Conservation (phyloP, 352 stramenopile genomes). For the Sclerospora graminicola region DNA sequence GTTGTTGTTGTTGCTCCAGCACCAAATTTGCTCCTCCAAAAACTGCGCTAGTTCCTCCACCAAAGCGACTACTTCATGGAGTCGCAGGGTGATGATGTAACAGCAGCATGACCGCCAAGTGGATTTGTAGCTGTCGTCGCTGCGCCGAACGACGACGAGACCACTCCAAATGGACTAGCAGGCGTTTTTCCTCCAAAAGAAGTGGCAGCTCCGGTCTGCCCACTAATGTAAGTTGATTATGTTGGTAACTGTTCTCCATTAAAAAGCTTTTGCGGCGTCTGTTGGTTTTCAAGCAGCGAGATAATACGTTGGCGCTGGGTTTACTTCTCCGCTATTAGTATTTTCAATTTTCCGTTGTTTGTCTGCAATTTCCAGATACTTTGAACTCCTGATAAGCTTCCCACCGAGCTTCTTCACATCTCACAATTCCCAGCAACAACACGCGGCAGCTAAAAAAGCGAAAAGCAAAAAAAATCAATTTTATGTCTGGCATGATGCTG, state of each 20-base stretch:
- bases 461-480: neutral
- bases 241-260: constrained; percentile 34
- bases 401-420: constrained; percentile 47
- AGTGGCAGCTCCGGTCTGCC: constrained; percentile 3
- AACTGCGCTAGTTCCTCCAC: constrained; percentile 5
- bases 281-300: constrained; percentile 35
- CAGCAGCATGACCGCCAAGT: constrained; percentile 6
- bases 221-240: constrained; percentile 7
- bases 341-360: constrained; percentile 33
- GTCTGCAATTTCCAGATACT: constrained; percentile 23
- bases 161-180: constrained; percentile 8
- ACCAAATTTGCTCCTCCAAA: constrained; percentile 20
- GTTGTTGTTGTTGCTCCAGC: constrained; percentile 13
- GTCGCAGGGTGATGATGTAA: constrained; percentile 8
- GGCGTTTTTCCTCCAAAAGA: constrained; percentile 16
- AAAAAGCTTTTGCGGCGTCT: constrained; percentile 44
- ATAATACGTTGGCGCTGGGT: constrained; percentile 38
- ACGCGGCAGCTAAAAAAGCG: constrained; percentile 30
- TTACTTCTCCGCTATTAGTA: constrained; percentile 33
- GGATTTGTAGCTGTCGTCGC: constrained; percentile 6
- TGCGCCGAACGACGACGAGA: constrained; percentile 10
- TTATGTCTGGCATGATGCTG: too few species aligned
- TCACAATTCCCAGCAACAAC: constrained; percentile 48
- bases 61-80: constrained; percentile 22
- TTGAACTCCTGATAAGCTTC: constrained; percentile 57